Evolutionary conservation across 2,329 filamentous ascomycete genomes (phyloP).

Genomic region (Alternaria angustiovoidea): DNA sequence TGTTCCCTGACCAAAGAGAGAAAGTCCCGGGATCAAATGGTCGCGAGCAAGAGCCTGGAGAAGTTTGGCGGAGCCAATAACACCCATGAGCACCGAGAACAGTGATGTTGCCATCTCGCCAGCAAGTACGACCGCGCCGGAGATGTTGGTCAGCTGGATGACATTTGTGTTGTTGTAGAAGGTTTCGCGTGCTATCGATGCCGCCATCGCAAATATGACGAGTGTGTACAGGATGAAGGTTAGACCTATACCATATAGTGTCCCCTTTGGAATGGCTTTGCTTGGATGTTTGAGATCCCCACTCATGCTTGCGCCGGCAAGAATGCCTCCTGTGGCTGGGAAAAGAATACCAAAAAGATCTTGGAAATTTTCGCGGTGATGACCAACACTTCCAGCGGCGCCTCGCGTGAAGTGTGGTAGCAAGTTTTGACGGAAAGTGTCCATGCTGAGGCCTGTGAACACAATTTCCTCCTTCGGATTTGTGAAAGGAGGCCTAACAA

Average conservation of each 20-base stretch:
- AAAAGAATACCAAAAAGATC: slow-evolving; percentile 88
- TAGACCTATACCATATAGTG: slow-evolving; percentile 75
- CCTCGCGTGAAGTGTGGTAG: slow-evolving; percentile 71
- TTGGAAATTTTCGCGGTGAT: slow-evolving; percentile 74
- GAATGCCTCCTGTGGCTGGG: slow-evolving; percentile 70
- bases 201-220: slow-evolving; percentile 80
- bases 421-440: slow-evolving; percentile 77
- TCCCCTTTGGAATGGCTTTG: slow-evolving; percentile 85
- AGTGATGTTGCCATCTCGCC: slow-evolving; percentile 84
- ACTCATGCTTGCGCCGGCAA: slow-evolving; percentile 85
- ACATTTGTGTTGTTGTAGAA: slow-evolving; percentile 80
- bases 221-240: slow-evolving; percentile 79
- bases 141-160: slow-evolving; percentile 83
- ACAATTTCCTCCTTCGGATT: slow-evolving; percentile 69
- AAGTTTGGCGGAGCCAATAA: slow-evolving; percentile 84
- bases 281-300: slow-evolving; percentile 84
- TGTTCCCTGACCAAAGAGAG: slow-evolving; percentile 77
- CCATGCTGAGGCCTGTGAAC: slow-evolving; percentile 78
- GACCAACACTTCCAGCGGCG: slow-evolving; percentile 67
- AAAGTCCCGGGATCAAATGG: slow-evolving; percentile 77
- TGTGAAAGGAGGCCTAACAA: slow-evolving; percentile 73
- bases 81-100: slow-evolving; percentile 87
- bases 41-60: slow-evolving; percentile 84
- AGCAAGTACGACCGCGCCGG: slow-evolving; percentile 74
- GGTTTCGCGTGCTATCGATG: slow-evolving; percentile 76